Conservation (phyloP, 768 basidiomycete genomes). For the Lentinula boryana region DNA sequence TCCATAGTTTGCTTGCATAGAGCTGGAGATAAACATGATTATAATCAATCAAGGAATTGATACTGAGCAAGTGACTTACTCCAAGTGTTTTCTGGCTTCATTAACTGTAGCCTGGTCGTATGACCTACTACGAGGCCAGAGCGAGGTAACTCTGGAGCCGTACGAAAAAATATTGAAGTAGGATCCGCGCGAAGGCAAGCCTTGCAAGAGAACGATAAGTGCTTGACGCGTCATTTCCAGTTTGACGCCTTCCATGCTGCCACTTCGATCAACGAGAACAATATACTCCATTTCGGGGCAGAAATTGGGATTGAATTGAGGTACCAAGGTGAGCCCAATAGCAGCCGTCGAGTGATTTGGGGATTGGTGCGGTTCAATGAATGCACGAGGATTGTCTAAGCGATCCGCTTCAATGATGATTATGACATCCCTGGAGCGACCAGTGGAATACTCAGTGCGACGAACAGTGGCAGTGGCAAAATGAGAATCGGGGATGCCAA, state of each 20-base stretch:
- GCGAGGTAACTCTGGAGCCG: constrained; percentile 18
- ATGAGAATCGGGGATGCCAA: not conserved
- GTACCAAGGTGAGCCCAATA: constrained; percentile 50
- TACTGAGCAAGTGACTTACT: not conserved
- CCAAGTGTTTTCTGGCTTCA: not conserved
- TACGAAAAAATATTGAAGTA: constrained; percentile 58
- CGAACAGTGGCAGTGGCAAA: not conserved
- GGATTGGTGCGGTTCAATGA: constrained; percentile 37
- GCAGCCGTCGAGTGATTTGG: constrained; percentile 29
- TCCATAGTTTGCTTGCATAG: constrained; percentile 28
- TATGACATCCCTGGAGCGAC: constrained; percentile 45
- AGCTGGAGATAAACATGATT: not conserved
- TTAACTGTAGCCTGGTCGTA: constrained; percentile 27
- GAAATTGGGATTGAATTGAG: constrained; percentile 37
- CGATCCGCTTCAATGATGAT: constrained; percentile 41
- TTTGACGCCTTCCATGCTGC: constrained; percentile 38
- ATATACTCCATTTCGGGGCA: constrained; percentile 46
- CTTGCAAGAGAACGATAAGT: constrained; percentile 37
- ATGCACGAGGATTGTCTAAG: constrained; percentile 49
- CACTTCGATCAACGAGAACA: constrained; percentile 54
- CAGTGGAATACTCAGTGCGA: constrained; percentile 8
- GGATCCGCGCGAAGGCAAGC: constrained; percentile 37
- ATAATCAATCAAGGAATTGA: not conserved
- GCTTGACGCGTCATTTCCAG: constrained; percentile 44
- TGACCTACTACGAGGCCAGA: constrained; percentile 29